Base-by-base conservation (phyloP, 202 grass and related monocot genomes). In the Schoenoplectus triqueter region DNA sequence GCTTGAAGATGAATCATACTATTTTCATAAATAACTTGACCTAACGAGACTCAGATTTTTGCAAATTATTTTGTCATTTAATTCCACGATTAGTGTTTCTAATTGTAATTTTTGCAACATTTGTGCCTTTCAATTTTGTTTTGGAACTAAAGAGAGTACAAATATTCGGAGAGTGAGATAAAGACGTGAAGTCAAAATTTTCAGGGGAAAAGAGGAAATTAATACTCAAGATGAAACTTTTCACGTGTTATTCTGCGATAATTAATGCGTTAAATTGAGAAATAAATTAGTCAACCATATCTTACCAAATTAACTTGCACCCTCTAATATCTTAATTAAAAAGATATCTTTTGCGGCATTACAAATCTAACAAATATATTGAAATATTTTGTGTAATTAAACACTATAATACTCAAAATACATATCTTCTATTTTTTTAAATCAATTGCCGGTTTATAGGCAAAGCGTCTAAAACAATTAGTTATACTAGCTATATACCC, bases 21-120 rank as follows among this genome's bases (percentile, higher is more conserved):
- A 68, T 68, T 49, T 72, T 72, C 45, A 72, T 72, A 72, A 9
- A 48, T 48, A 19, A 9, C 69, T 72, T 49, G 15, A 17, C 49
- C 9, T 48, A 72, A 72, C 7, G 2, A 47, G 31, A 31, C 17
- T 17, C 9, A 47, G 5, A 49, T 72, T 72, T 49, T 14, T 49
- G 15, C 45, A 19, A 2, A 72, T 72, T 19, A 48, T 72, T 47
- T 48, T 72, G 31, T 31, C 31, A 31, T 31, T 31, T 31, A 40
- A 19, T 49, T 18, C 39, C 66, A 4, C 42, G 45, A 72, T 72
- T 49, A 44, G 31, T 68, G 11, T 44, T 68, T 6, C 31, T 42
- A 68, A 68, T 68, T 68, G 31, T 62, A 62, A 44, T 67, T 67
- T 44, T 44, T 10, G 39, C 42, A 31, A 44, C 40, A 22, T 67